Evolutionary conservation across 2,329 filamentous ascomycete genomes (phyloP).

Genomic region (Chrysoporthe cubensis): DNA sequence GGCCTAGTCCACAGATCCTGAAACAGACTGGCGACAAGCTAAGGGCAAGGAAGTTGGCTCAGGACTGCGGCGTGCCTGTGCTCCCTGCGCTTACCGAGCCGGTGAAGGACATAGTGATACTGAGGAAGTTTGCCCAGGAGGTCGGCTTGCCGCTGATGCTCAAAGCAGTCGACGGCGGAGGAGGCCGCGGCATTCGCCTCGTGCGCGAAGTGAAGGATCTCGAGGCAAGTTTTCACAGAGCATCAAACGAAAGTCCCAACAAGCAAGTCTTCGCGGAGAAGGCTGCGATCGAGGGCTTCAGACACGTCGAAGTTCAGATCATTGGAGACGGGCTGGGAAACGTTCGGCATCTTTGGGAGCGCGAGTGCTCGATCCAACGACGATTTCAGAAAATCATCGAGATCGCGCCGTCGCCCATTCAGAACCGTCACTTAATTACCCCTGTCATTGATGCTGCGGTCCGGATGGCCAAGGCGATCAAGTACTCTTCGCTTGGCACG

Average conservation of each 20-base stretch:
- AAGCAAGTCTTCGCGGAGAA: slow-evolving; percentile 38
- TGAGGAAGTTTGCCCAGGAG: slow-evolving; percentile 4
- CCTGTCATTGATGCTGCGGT: slow-evolving; percentile 22
- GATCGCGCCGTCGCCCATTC: slow-evolving; percentile 56
- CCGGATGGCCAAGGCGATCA: slow-evolving; percentile 44
- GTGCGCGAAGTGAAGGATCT: slow-evolving; percentile 50
- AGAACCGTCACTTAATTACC: slow-evolving; percentile 48
- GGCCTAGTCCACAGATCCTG: slow-evolving; percentile 18
- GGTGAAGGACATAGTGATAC: background rate
- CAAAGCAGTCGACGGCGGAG: slow-evolving; percentile 68
- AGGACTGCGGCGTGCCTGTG: slow-evolving; percentile 13
- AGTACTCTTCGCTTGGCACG: slow-evolving; percentile 63
- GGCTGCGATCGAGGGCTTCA: slow-evolving; percentile 40
- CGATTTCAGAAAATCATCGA: slow-evolving; percentile 67
- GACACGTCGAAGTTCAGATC: slow-evolving; percentile 65
- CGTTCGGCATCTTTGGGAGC: slow-evolving; percentile 61
- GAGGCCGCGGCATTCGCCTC: slow-evolving; percentile 62
- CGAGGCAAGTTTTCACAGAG: slow-evolving; percentile 50
- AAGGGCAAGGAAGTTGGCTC: slow-evolving; percentile 19
- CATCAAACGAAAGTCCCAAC: slow-evolving; percentile 62
- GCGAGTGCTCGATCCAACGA: slow-evolving; percentile 64
- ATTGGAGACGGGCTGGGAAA: slow-evolving; percentile 57
- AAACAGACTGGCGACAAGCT: slow-evolving; percentile 21
- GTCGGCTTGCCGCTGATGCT: slow-evolving; percentile 35
- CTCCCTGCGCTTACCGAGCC: slow-evolving; percentile 12